Evolutionary conservation across 176 grass and related monocot species (phyloP).

Genomic region (Juncus effusus): DNA sequence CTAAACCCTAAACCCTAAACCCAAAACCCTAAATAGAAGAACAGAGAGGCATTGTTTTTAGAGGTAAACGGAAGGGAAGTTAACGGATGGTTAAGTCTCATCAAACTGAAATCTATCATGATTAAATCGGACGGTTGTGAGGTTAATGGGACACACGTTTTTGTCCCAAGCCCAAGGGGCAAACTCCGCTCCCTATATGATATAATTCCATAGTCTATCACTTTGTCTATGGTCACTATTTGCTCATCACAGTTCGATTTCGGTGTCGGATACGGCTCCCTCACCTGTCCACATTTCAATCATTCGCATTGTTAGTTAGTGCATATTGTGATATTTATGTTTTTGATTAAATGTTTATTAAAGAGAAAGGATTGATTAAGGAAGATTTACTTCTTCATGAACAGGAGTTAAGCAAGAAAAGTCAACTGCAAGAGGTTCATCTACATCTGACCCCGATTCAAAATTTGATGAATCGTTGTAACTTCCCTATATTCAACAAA

Average conservation of each 20-base stretch:
- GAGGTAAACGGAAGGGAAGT: too few species aligned
- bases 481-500: constrained; percentile 60
- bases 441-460: constrained; percentile 87
- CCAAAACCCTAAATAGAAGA: too few species aligned
- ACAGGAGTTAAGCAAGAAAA: constrained; percentile 77
- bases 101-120: too few species aligned
- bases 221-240: constrained; percentile 35
- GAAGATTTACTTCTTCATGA: constrained; percentile 63
- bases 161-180: too few species aligned
- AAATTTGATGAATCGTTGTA: constrained; percentile 67
- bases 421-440: constrained; percentile 63
- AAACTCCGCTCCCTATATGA: constrained; percentile 8
- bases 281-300: constrained; percentile 31
- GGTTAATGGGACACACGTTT: too few species aligned
- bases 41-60: too few species aligned
- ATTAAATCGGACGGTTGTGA: too few species aligned
- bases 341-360: not conserved
- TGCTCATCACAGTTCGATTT: constrained; percentile 38
- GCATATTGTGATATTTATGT: not conserved
- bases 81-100: too few species aligned
- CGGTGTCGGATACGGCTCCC: constrained; percentile 53
- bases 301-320: not conserved
- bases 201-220: constrained; percentile 48
- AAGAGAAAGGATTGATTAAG: not conserved
- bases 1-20: too few species aligned